Evolutionary conservation across 2,329 filamentous ascomycete species (phyloP).

Genomic region (Botryotinia calthae): DNA sequence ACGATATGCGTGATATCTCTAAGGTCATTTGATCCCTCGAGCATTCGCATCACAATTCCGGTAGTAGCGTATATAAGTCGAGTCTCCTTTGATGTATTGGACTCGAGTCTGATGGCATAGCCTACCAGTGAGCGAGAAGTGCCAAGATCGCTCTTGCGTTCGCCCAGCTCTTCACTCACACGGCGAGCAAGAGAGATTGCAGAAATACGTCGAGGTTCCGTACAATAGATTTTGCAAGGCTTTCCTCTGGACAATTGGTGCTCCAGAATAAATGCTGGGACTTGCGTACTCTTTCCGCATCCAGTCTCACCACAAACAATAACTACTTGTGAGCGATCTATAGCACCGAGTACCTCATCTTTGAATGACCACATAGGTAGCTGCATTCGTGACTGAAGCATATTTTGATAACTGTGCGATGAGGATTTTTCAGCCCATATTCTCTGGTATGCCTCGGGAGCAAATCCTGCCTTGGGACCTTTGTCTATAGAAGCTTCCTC

Average conservation of each 20-base stretch:
- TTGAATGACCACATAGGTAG: slow-evolving; percentile 89
- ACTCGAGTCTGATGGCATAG: slow-evolving; percentile 90
- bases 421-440: slow-evolving; percentile 71
- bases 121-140: slow-evolving; percentile 82
- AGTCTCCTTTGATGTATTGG: slow-evolving; percentile 78
- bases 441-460: slow-evolving; percentile 47
- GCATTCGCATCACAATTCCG: slow-evolving; percentile 96
- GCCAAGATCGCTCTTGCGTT: slow-evolving; percentile 77
- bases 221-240: slow-evolving; percentile 90
- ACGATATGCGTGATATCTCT: slow-evolving; percentile 89
- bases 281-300: slow-evolving; percentile 95
- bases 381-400: slow-evolving; percentile 62
- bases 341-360: slow-evolving; percentile 70
- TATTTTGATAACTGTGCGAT: slow-evolving; percentile 40
- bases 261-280: slow-evolving; percentile 91
- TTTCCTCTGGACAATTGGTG: slow-evolving; percentile 78
- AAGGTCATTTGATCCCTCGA: slow-evolving; percentile 83
- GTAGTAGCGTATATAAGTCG: slow-evolving; percentile 85
- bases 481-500: slow-evolving; percentile 46
- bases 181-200: slow-evolving; percentile 90
- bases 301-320: slow-evolving; percentile 97
- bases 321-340: slow-evolving; percentile 78
- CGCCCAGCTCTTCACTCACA: slow-evolving; percentile 92
- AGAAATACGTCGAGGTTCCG: slow-evolving; percentile 91
- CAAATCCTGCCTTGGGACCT: slow-evolving; percentile 31